These are phyloP conservation scores for Apiospora pterosperma DNA, from an alignment of 2,329 filamentous ascomycete genomes.

Conservation along the genomic window DNA sequence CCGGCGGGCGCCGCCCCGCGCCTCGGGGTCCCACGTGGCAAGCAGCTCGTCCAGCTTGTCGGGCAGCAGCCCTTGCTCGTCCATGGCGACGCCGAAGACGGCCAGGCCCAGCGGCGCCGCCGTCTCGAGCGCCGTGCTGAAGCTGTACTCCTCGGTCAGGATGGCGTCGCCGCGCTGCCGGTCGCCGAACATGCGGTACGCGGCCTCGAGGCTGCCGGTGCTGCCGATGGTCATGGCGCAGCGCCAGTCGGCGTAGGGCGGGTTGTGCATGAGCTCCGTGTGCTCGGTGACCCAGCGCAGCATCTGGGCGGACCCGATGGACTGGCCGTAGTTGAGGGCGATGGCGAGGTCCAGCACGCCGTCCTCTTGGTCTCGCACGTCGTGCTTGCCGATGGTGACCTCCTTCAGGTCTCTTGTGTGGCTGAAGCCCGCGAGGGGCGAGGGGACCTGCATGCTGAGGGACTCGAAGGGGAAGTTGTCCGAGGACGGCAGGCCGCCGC, in stretches of 20 bases:
- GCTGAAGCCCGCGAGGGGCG: conserved; percentile 62
- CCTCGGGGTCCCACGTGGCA: conserved; percentile 43
- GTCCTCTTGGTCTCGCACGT: conserved; percentile 45
- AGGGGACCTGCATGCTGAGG: conserved; percentile 70
- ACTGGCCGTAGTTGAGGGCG: conserved; percentile 90
- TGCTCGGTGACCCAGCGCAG: conserved; percentile 91
- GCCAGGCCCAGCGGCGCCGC: conserved; percentile 50
- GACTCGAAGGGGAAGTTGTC: conserved; percentile 91
- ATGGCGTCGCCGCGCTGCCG: conserved; percentile 69
- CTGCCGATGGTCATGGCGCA: conserved; percentile 81
- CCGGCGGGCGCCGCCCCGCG: conserved; percentile 38
- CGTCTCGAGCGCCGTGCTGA: conserved; percentile 67
- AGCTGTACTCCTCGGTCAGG: conserved; percentile 88
- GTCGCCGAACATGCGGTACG: conserved; percentile 76
- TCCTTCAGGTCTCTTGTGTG: conserved; percentile 56
- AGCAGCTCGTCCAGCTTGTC: conserved; percentile 50
- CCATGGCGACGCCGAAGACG: conserved; percentile 48
- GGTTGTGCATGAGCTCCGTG: conserved; percentile 83
- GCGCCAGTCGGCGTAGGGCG: conserved; percentile 88
- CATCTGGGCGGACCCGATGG: conserved; percentile 80
- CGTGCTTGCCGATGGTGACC: conserved; percentile 76
- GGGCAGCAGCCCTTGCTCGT: conserved; percentile 52
- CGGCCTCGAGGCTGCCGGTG: conserved; percentile 81
- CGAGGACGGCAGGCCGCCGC: conserved; percentile 83
- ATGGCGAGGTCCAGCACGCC: conserved; percentile 72